A percentile compares a stretch with the other conserved stretches of the same genome.
phyloP scores from a whole-genome alignment of 768 basidiomycete genomes.

The Cyclocybe aegerita region DNA sequence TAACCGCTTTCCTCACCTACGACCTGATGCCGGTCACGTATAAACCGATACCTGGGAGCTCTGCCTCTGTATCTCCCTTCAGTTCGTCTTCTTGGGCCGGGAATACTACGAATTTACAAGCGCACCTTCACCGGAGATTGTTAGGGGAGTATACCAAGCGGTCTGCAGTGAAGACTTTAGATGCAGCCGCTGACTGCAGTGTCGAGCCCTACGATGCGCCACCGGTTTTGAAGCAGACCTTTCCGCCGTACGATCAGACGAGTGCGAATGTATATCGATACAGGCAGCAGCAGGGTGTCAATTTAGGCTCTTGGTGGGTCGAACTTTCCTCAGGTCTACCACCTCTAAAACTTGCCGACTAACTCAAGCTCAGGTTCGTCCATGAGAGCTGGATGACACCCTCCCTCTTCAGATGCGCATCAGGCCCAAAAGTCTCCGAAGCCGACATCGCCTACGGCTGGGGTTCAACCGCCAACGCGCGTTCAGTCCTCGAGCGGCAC shows the following conservation, averaged over 20 bases:
- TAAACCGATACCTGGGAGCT: slow-evolving; percentile 15
- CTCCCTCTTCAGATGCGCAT: slow-evolving; percentile 59
- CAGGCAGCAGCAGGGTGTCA: slow-evolving; percentile 62
- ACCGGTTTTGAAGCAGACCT: slow-evolving; percentile 30
- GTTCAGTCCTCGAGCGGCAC: slow-evolving; percentile 60
- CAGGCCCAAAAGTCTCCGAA: slow-evolving; percentile 51
- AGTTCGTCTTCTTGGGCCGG: neutral
- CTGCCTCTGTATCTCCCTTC: neutral
- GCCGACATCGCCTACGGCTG: slow-evolving; percentile 69
- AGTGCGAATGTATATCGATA: slow-evolving; percentile 57
- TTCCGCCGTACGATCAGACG: slow-evolving; percentile 48
- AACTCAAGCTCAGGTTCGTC: slow-evolving; percentile 54
- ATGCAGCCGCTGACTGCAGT: slow-evolving; percentile 14
- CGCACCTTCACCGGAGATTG: neutral
- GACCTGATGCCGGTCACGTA: slow-evolving; percentile 17
- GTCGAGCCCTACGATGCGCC: slow-evolving; percentile 31
- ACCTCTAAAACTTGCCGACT: neutral
- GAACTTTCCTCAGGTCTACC: neutral
- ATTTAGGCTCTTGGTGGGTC: slow-evolving; percentile 60
- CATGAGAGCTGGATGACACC: slow-evolving; percentile 77
- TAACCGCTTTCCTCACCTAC: slow-evolving; percentile 16
- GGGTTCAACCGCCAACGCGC: slow-evolving; percentile 42
- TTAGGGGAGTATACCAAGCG: neutral
- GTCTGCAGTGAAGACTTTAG: neutral
- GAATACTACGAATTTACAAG: neutral